A percentile compares a stretch with the other conserved stretches of the same genome.
Conservation (phyloP, 208 protist genomes). For the Leishmania guyanensis region DNA sequence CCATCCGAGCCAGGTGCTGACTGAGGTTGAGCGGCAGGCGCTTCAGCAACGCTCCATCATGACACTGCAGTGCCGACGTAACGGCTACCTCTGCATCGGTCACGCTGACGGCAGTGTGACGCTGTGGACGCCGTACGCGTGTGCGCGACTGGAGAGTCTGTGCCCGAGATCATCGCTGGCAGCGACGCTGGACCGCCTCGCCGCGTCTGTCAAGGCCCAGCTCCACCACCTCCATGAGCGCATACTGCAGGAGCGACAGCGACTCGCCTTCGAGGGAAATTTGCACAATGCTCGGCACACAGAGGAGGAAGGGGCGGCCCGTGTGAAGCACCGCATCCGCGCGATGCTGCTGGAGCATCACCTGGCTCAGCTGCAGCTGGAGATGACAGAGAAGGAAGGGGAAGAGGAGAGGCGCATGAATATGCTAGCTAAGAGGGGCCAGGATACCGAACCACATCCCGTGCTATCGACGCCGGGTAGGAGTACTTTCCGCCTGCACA, state of each 20-base stretch:
- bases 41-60: conserved; percentile 42
- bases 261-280: conserved; percentile 35
- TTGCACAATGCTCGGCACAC: conserved; percentile 3
- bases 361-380: conserved; percentile 22
- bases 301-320: conserved; percentile 29
- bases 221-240: conserved; percentile 46
- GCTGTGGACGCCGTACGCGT: conserved; percentile 72
- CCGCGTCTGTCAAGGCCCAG: conserved; percentile 44
- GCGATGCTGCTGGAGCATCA: conserved; percentile 46
- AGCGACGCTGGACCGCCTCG: conserved; percentile 42
- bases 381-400: conserved; percentile 4
- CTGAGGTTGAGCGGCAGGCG: conserved; percentile 38
- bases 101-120: conserved; percentile 65
- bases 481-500: neutral
- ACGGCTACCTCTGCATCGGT: conserved; percentile 71
- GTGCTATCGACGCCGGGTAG: neutral
- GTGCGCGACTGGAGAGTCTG: conserved; percentile 66
- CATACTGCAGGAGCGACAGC: conserved; percentile 41
- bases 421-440: neutral
- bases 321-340: conserved; percentile 45
- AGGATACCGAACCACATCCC: neutral
- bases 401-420: neutral
- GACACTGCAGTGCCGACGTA: conserved; percentile 56
- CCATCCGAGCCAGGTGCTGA: conserved; percentile 39
- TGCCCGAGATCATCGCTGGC: conserved; percentile 52